A percentile compares a stretch with the other conserved stretches of the same genome.
Conservation (phyloP, 2,329 filamentous ascomycete genomes). For the Diaporthe caulivora region DNA sequence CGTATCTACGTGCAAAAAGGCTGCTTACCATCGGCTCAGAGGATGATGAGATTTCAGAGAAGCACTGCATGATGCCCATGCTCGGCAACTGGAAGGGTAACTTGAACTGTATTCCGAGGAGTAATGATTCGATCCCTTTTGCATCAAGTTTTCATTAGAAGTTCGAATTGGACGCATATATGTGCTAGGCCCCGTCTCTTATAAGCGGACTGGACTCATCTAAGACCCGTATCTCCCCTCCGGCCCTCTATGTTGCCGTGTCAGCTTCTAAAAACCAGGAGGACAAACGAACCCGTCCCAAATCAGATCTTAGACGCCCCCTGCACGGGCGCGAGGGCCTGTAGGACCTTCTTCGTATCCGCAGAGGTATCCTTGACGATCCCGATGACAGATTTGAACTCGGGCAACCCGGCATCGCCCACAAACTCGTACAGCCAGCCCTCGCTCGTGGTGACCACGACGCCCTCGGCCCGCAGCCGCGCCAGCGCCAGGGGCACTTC, state of each 20-base stretch:
- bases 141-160: neutral
- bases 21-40: neutral
- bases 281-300: constrained; percentile 2
- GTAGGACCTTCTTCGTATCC: constrained; percentile 77
- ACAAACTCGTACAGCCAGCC: constrained; percentile 90
- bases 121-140: neutral
- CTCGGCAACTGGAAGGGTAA: neutral
- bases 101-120: neutral
- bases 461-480: constrained; percentile 80
- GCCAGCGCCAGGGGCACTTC: constrained; percentile 85
- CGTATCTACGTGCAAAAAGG: neutral
- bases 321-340: constrained; percentile 68
- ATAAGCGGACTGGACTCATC: neutral
- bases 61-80: neutral
- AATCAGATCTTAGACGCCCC: constrained; percentile 63
- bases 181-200: neutral
- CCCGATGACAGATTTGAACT: constrained; percentile 80
- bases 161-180: no score
- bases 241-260: neutral
- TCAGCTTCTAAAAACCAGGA: neutral
- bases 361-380: constrained; percentile 83
- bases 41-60: neutral
- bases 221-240: neutral
- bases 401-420: constrained; percentile 80
- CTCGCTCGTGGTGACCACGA: constrained; percentile 87